Percentiles rank a stretch among this genome's conserved stretches.
Conservation (phyloP, 208 protist genomes). For the Naegleria gruberi region DNA sequence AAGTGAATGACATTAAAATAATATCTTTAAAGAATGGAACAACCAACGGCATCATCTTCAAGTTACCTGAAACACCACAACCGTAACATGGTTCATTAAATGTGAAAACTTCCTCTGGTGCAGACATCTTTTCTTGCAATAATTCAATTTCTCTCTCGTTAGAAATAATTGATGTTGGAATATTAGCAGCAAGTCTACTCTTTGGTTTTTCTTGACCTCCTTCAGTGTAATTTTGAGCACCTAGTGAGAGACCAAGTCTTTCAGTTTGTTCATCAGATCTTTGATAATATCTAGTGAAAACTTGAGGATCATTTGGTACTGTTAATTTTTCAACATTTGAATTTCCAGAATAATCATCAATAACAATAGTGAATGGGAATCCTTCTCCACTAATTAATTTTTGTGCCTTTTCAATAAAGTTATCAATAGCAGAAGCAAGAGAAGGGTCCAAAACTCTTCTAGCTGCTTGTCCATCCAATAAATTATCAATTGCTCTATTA, state of each 20-base stretch:
- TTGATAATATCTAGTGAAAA: conserved; percentile 16
- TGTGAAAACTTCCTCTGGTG: neutral
- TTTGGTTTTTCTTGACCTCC: neutral
- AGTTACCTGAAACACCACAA: conserved; percentile 53
- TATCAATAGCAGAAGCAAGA: conserved; percentile 29
- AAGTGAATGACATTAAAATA: conserved; percentile 81
- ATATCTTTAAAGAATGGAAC: conserved; percentile 91
- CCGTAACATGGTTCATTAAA: conserved; percentile 64
- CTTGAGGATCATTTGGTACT: conserved; percentile 13
- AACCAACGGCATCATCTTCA: conserved; percentile 67
- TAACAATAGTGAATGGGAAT: conserved; percentile 33
- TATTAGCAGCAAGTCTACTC: neutral
- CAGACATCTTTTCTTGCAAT: neutral
- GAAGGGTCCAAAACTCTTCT: conserved; percentile 25
- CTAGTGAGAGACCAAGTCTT: neutral
- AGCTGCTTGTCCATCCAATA: conserved; percentile 26
- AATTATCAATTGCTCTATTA: neutral
- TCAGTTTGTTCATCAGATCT: conserved; percentile 28
- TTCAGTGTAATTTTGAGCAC: neutral
- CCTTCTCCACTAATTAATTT: neutral
- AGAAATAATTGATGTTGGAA: neutral
- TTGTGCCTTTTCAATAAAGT: neutral
- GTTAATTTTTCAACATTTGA: conserved; percentile 37
- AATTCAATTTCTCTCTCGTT: neutral
- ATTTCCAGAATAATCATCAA: conserved; percentile 48